A percentile compares a stretch with the other conserved stretches of the same genome.
These are phyloP conservation scores for Rhodotorula taiwanensis DNA, from an alignment of 768 basidiomycete species.

Conservation along the genomic window DNA sequence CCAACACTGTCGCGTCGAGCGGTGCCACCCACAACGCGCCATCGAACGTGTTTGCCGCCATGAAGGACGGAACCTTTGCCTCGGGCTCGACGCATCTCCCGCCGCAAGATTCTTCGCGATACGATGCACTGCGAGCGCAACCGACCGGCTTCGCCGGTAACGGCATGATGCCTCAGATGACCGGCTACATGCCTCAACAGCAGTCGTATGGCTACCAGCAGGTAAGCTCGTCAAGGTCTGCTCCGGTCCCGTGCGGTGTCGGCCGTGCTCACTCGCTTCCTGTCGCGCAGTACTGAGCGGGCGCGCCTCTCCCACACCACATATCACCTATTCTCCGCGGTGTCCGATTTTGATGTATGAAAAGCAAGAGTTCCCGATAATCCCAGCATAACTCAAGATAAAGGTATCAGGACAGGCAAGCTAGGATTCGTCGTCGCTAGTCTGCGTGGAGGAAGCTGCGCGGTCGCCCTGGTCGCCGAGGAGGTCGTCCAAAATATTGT, in stretches of 20 bases:
- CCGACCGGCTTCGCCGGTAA: constrained; percentile 41
- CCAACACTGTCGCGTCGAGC: constrained; percentile 17
- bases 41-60: constrained; percentile 48
- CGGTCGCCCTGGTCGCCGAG: constrained; percentile 2
- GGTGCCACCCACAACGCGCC: constrained; percentile 40
- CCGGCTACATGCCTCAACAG: constrained; percentile 18
- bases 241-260: no score
- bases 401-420: no score
- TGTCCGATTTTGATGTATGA: background rate
- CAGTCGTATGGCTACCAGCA: constrained; percentile 18
- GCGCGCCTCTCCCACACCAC: background rate
- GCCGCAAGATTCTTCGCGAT: constrained; percentile 45
- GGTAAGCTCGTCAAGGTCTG: background rate
- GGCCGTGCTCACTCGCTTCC: background rate
- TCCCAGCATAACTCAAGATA: no score
- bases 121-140: constrained; percentile 45
- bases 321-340: background rate
- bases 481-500: constrained; percentile 8
- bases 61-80: constrained; percentile 46
- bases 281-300: background rate
- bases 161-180: constrained; percentile 21
- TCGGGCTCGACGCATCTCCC: constrained; percentile 43
- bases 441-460: background rate
- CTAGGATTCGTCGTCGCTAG: no score
- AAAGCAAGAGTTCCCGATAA: no score